Percentiles rank a stretch among this genome's conserved stretches.
These are phyloP conservation scores for Lentinus tigrinus DNA, from an alignment of 768 basidiomycete genomes.

Conservation along the genomic window DNA sequence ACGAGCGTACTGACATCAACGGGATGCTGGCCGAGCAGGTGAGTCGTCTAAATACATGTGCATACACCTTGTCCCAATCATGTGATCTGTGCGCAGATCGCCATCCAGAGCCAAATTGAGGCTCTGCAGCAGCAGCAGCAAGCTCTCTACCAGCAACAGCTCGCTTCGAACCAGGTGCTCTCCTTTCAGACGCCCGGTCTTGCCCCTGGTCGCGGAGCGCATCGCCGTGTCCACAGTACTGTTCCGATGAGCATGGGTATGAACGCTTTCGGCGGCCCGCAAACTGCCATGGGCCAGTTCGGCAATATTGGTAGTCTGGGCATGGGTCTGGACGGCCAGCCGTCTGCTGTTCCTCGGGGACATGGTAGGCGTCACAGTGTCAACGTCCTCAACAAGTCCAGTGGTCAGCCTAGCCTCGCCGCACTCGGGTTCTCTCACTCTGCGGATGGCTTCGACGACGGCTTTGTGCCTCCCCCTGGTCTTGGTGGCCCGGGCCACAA, in stretches of 20 bases:
- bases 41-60: slow-evolving; percentile 13
- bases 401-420: slow-evolving; percentile 44
- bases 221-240: slow-evolving; percentile 87
- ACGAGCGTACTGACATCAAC: slow-evolving; percentile 70
- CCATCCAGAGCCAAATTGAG: slow-evolving; percentile 88
- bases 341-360: slow-evolving; percentile 69
- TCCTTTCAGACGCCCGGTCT: slow-evolving; percentile 73
- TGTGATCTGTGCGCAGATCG: slow-evolving; percentile 51
- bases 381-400: slow-evolving; percentile 81
- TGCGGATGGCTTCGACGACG: slow-evolving; percentile 78
- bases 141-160: slow-evolving; percentile 84
- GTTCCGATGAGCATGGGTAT: slow-evolving; percentile 57
- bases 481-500: slow-evolving; percentile 71
- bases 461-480: slow-evolving; percentile 59
- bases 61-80: neutral
- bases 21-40: slow-evolving; percentile 98
- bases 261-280: slow-evolving; percentile 41
- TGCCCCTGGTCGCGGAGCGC: slow-evolving; percentile 57
- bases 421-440: slow-evolving; percentile 49
- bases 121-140: slow-evolving; percentile 89
- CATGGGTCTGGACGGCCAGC: slow-evolving; percentile 57
- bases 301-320: slow-evolving; percentile 51
- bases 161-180: slow-evolving; percentile 83
- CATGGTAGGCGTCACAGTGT: slow-evolving; percentile 91
- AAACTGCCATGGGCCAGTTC: slow-evolving; percentile 70